Evolutionary conservation across 2,329 filamentous ascomycete species (phyloP), one percentile per base, ranked within the genome.

Genomic region (Pseudopyricularia javanii): DNA sequence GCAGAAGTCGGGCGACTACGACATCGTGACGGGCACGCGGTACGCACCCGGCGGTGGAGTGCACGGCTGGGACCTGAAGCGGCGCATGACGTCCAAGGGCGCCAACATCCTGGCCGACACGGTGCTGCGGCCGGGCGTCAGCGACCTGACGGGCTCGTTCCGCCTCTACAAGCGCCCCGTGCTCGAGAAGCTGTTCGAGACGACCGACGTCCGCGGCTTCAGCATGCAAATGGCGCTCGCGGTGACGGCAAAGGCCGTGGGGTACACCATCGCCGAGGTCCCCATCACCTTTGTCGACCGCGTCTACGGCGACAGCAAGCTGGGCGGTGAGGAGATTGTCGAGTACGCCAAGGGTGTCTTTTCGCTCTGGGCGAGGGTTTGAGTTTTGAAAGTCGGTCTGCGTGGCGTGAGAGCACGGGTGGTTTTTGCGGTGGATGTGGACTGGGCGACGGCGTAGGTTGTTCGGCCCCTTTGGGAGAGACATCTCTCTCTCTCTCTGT

Each of bases 211-310:
- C 67, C 95, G 97, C 74, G 93, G 93, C 3, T 98, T 97, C 69
- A 91, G 87, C 40, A 98, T 98, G 77, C 93, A 98, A 81, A 98
- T 98, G 93, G 91, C 96, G 78, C 86, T 98, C 83, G 97, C 96
- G 85, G 91, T 97, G 8, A 79, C 91, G 56, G 93, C 93, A 33
- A 96, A 96, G 80, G 88, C 86, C 15, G 91, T 96, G 88, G 91
- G 93, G 1, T 95, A 82, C 73, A 87, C 84, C 35, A 91, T 98
- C 32, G 88, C 88, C 15, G 93, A 98, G 76, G 91, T 95, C 56
- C 93, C 93, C 12, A 98, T 98, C 60, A 88, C 82, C 24, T 98
- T 98, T 68, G 93, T 97, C 40, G 94, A 98, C 68, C 82, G 93
- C 54, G 70, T 98, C 48, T 98, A 95, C 66, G 93, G 50, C 28